Base-by-base conservation (phyloP, 345 rosid species). In the Balakata baccata region DNA sequence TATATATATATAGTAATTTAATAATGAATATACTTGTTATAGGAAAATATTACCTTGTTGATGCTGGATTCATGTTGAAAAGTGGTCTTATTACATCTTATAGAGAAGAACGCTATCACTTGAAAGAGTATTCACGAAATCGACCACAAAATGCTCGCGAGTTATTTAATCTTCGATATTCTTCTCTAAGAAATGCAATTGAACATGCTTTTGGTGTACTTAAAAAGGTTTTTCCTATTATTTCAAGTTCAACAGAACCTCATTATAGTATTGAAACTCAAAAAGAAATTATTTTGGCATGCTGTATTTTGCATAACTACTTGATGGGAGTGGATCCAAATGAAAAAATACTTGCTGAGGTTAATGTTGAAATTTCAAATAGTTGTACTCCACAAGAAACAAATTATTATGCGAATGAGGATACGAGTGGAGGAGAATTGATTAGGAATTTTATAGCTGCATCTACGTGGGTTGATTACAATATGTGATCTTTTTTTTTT, bases 51-150 rank as follows among this genome's bases (percentile, higher is more conserved):
- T n/a, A n/a, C n/a, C n/a, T n/a, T n/a, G n/a, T n/a, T 37, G 67
- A 63, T 63, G 9, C 3, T 39, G 67, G 47, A 25, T 63, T 63
- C 17, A 37, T 63, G 67, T 63, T 63, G 47, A 63, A 17, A 37
- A 14, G 66, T 62, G 66, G 46, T 0, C 20, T 62, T 23, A 62
- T 62, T 13, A 34, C 66, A 62, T 47, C 66, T 12, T 62, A 62
- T 62, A 37, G 66, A 46, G 66, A n/a, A 62, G 45, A 62, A 9
- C 34, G 12, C 1, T 59, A 59, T 59, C 63, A 29, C 7, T 29
- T 61, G 11, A 61, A 61, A 61, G 64, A 61, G 18, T 61, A 61
- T 61, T 37, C 66, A 34, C 45, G 46, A n/a, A n/a, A n/a, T n/a
- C n/a, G n/a, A n/a, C n/a, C 66, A 34, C 45, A 46, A 62, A 62